Conservation (phyloP, 164 flowering plant genomes). For the Euptelea pleiosperma region DNA sequence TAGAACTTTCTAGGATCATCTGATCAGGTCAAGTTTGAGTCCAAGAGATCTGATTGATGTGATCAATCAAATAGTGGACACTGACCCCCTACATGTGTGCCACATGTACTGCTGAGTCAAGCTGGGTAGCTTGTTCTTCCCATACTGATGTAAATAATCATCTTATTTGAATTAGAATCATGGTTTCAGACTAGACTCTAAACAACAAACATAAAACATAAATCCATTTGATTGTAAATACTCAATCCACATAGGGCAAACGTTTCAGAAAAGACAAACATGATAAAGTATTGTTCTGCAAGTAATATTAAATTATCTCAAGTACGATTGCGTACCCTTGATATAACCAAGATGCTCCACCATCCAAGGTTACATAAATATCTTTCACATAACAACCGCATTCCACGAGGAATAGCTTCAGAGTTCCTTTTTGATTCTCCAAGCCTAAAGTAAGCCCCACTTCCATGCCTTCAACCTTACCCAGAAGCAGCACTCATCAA, state of each 20-base stretch:
- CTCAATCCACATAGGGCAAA: not conserved
- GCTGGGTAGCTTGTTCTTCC: not conserved
- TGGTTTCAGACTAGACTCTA: not conserved
- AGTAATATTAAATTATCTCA: not conserved
- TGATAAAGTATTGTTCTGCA: not conserved
- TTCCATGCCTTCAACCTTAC: constrained; percentile 82
- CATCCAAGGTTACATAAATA: constrained; percentile 63
- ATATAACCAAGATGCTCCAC: constrained; percentile 94
- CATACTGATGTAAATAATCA: too few relatives aligned
- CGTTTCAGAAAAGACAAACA: not conserved
- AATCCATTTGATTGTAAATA: not conserved
- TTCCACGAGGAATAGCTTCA: constrained; percentile 48
- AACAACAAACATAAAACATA: not conserved
- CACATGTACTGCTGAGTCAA: too few relatives aligned
- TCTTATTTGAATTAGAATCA: not conserved
- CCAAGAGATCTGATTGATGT: not conserved
- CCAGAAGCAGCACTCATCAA: constrained; percentile 19
- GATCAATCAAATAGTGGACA: not conserved
- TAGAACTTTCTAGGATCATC: not conserved
- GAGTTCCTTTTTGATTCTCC: constrained; percentile 51
- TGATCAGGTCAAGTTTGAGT: not conserved
- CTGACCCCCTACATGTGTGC: too few relatives aligned
- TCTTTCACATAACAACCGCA: constrained; percentile 63
- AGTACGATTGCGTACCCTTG: constrained; percentile 80
- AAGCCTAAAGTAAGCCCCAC: constrained; percentile 60